Conservation (phyloP, 345 rosid genomes). For the Eucalyptus cloeziana region DNA sequence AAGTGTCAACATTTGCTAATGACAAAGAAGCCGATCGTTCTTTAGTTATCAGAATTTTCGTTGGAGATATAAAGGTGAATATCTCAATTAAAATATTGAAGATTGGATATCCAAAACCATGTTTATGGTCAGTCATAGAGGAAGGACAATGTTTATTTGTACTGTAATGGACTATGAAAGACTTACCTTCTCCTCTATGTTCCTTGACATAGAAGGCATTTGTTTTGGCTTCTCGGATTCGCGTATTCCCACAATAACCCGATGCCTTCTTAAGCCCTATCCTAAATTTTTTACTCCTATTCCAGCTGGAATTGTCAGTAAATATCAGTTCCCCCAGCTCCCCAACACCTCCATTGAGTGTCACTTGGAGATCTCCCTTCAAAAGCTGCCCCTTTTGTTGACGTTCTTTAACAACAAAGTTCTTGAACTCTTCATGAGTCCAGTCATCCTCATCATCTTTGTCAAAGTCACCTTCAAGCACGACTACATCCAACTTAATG, state of each 20-base stretch:
- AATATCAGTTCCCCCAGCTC: background rate
- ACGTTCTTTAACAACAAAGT: accelerated
- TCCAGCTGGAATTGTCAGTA: background rate
- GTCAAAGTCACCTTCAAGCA: background rate
- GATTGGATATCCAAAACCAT: too few relatives aligned
- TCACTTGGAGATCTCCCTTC: background rate
- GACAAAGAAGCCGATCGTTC: accelerated
- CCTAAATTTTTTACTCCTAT: background rate
- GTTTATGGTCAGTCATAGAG: too few relatives aligned
- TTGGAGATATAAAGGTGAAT: accelerated
- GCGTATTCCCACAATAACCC: too few relatives aligned
- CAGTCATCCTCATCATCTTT: background rate
- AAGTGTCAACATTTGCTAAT: background rate
- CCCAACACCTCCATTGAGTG: background rate
- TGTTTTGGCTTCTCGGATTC: too few relatives aligned
- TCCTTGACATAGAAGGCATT: too few relatives aligned
- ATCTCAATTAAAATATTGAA: background rate
- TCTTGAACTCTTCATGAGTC: background rate
- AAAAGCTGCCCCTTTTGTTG: accelerated
- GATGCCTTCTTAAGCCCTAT: too few relatives aligned
- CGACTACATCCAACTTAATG: background rate
- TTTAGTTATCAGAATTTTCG: background rate
- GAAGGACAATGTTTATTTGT: too few relatives aligned
- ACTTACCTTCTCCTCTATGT: too few relatives aligned
- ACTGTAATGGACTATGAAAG: accelerated